phyloP scores from a whole-genome alignment of 257 asterid genomes.

The Nicotiana sylvestris region DNA sequence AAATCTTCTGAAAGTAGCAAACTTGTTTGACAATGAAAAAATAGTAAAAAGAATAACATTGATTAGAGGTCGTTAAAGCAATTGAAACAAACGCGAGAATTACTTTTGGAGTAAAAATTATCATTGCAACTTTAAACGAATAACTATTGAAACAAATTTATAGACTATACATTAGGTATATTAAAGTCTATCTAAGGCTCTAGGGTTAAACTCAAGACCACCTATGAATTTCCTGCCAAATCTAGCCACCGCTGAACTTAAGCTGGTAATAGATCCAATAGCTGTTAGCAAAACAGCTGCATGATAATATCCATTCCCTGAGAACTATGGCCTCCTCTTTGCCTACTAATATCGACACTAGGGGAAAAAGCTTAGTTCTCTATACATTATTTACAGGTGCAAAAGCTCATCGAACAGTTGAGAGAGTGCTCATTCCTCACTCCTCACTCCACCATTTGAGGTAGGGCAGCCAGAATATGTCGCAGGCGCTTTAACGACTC shows the following conservation, averaged over 20 bases:
- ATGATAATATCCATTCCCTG: background rate
- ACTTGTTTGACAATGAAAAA: too few species aligned
- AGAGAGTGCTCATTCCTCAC: conserved; percentile 9
- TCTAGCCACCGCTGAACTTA: background rate
- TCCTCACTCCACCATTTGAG: background rate
- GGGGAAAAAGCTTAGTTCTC: background rate
- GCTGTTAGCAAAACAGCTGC: background rate
- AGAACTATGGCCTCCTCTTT: too few species aligned
- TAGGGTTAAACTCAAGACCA: background rate
- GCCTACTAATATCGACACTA: background rate
- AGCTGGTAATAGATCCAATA: background rate
- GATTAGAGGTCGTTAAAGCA: too few species aligned
- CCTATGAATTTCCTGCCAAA: background rate
- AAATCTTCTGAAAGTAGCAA: too few species aligned
- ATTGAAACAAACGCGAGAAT: too few species aligned
- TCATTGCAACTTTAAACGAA: too few species aligned
- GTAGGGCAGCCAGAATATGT: conserved; percentile 19
- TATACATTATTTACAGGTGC: conserved; percentile 21
- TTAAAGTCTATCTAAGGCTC: background rate
- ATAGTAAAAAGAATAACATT: too few species aligned
- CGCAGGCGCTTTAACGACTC: conserved; percentile 25
- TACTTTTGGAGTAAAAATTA: too few species aligned
- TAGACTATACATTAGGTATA: too few species aligned
- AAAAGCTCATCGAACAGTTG: background rate
- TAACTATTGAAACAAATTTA: too few species aligned